phyloP scores from a whole-genome alignment of 2,329 filamentous ascomycete genomes.

The Neurospora crassa region DNA sequence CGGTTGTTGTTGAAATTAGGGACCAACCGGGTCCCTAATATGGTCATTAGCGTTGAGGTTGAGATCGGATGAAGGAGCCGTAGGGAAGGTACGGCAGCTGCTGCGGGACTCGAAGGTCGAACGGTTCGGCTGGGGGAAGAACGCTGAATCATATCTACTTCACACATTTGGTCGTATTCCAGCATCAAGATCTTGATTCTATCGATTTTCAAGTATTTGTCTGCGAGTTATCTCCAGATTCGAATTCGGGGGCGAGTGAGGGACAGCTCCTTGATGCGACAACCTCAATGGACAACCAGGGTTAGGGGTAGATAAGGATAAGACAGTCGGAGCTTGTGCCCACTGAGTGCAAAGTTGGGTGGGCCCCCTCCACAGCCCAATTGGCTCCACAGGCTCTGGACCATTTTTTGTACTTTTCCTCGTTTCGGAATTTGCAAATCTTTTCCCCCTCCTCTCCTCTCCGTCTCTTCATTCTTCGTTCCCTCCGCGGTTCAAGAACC shows the following conservation, averaged over 20 bases:
- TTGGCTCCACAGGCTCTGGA: not conserved
- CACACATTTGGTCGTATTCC: not conserved
- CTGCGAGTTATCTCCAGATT: not conserved
- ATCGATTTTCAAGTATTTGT: not conserved
- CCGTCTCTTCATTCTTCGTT: not conserved
- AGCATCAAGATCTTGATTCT: not conserved
- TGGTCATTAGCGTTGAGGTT: not conserved
- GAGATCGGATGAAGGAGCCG: not conserved
- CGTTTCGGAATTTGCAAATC: not conserved
- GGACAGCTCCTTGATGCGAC: not conserved
- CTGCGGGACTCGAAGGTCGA: not conserved
- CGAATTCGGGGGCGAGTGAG: not conserved
- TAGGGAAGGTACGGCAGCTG: not conserved
- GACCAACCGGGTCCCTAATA: not conserved
- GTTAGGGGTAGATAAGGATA: not conserved
- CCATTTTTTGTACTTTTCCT: not conserved
- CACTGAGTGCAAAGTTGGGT: not conserved
- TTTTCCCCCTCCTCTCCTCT: not conserved
- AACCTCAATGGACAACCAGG: not conserved
- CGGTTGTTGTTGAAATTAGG: not conserved
- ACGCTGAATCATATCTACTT: not conserved
- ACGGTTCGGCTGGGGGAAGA: not conserved
- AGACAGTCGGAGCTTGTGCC: not conserved
- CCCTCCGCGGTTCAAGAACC: not conserved
- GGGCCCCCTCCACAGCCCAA: not conserved